phyloP scores from a whole-genome alignment of 2,329 filamentous ascomycete genomes.

The Diaporthe ampelina region DNA sequence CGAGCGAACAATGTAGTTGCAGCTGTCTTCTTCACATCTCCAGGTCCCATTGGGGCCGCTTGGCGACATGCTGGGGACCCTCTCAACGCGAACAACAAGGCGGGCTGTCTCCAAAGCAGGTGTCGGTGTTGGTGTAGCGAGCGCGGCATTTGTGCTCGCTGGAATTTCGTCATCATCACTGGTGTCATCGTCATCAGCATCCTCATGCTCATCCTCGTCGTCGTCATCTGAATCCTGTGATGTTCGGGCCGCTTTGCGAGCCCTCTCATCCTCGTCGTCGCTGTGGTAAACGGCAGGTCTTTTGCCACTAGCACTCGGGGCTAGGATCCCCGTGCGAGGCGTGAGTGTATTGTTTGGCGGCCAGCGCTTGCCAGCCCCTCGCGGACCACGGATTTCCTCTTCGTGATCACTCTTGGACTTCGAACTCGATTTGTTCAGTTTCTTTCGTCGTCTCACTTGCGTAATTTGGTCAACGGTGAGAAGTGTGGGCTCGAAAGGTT shows the following conservation, averaged over 20 bases:
- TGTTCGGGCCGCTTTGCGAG: conserved; percentile 51
- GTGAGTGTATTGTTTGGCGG: conserved; percentile 35
- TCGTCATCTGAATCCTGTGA: conserved; percentile 53
- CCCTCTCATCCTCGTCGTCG: conserved; percentile 54
- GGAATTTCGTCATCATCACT: conserved; percentile 34
- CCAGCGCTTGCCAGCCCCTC: conserved; percentile 39
- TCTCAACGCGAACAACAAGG: conserved; percentile 64
- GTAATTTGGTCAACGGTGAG: conserved; percentile 45
- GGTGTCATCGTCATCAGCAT: conserved; percentile 44
- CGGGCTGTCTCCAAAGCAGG: conserved; percentile 50
- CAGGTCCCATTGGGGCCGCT: conserved; percentile 74
- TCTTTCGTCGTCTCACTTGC: conserved; percentile 46
- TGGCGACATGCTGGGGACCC: conserved; percentile 62
- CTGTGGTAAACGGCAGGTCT: conserved; percentile 50
- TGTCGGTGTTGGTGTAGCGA: conserved; percentile 39
- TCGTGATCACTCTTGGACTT: neutral
- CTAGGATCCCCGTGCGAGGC: conserved; percentile 31
- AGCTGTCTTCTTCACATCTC: conserved; percentile 75
- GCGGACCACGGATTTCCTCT: neutral
- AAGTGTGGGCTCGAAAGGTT: conserved; percentile 48
- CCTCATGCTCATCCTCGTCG: conserved; percentile 24
- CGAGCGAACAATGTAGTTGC: conserved; percentile 73
- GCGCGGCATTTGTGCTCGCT: conserved; percentile 14
- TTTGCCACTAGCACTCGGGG: conserved; percentile 31
- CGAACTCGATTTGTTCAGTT: neutral